Percentiles rank a stretch among this genome's conserved stretches.
Evolutionary conservation across 2,329 filamentous ascomycete genomes (phyloP).

Genomic region (Endothia cerciana): DNA sequence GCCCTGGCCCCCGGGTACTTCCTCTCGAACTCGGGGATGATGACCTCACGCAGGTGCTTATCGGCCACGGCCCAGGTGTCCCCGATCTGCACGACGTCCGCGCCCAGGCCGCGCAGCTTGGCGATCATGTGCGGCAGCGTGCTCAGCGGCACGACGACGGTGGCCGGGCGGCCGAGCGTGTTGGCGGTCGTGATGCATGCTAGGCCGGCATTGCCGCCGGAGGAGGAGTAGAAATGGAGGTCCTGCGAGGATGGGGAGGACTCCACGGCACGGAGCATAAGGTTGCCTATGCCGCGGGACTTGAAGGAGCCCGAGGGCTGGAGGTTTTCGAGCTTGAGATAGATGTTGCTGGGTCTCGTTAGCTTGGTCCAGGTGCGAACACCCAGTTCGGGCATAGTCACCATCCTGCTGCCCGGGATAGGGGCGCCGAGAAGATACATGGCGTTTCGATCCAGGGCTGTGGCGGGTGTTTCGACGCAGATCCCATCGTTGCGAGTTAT

Average conservation of each 20-base stretch:
- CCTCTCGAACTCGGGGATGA: slow-evolving; percentile 48
- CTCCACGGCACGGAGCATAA: slow-evolving; percentile 58
- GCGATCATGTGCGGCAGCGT: slow-evolving; percentile 70
- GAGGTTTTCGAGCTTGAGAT: slow-evolving; percentile 80
- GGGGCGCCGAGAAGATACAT: slow-evolving; percentile 63
- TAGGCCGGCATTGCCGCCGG: slow-evolving; percentile 79
- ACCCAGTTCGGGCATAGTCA: slow-evolving; percentile 41
- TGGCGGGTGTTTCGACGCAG: slow-evolving; percentile 33
- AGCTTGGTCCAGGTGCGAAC: background rate
- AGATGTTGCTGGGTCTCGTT: slow-evolving; percentile 63
- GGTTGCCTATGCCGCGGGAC: slow-evolving; percentile 74
- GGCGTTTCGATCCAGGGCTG: slow-evolving; percentile 71
- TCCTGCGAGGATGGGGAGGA: slow-evolving; percentile 39
- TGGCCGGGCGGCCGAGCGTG: slow-evolving; percentile 63
- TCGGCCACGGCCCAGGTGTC: slow-evolving; percentile 72
- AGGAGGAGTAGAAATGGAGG: slow-evolving; percentile 73
- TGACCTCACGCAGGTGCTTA: slow-evolving; percentile 56
- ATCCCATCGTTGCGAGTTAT: slow-evolving; percentile 35
- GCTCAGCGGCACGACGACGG: slow-evolving; percentile 70
- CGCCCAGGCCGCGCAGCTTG: slow-evolving; percentile 68
- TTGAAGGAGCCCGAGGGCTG: slow-evolving; percentile 88
- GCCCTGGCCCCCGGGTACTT: slow-evolving; percentile 40
- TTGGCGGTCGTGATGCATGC: slow-evolving; percentile 75
- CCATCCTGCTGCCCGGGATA: slow-evolving; percentile 72
- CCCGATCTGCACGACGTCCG: slow-evolving; percentile 68